Percentiles rank a stretch among this genome's conserved stretches.
Evolutionary conservation across 768 basidiomycete species (phyloP).

Genomic region (Cystobasidiopsis lactophilus): DNA sequence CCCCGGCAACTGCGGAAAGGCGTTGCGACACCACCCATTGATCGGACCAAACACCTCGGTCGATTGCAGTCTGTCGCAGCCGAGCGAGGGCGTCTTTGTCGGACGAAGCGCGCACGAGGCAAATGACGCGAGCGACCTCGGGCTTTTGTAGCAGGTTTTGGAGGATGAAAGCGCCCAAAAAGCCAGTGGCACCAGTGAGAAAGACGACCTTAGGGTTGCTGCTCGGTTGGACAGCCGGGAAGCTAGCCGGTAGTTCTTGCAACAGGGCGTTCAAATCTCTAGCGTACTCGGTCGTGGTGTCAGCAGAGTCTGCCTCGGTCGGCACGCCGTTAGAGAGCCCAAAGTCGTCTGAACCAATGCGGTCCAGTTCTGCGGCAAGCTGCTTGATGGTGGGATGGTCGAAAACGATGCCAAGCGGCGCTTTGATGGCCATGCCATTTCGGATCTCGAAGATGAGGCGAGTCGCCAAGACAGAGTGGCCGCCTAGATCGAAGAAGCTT

Average conservation of each 20-base stretch:
- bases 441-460: constrained; percentile 91
- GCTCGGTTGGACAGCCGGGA: constrained; percentile 40
- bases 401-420: constrained; percentile 77
- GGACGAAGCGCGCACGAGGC: constrained; percentile 59
- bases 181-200: constrained; percentile 91
- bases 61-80: constrained; percentile 45
- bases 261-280: constrained; percentile 50
- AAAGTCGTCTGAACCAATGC: constrained; percentile 53
- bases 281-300: constrained; percentile 37
- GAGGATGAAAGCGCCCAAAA: constrained; percentile 81
- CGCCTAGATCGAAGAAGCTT: constrained; percentile 93
- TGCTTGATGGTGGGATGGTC: constrained; percentile 64
- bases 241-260: constrained; percentile 37
- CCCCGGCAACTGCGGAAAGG: constrained; percentile 62
- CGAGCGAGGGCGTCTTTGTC: constrained; percentile 42
- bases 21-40: constrained; percentile 46
- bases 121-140: constrained; percentile 64
- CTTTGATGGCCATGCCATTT: constrained; percentile 70
- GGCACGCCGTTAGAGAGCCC: constrained; percentile 35
- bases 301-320: constrained; percentile 8
- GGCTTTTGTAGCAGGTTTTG: constrained; percentile 45
- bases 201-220: constrained; percentile 46
- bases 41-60: constrained; percentile 74
- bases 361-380: constrained; percentile 54
- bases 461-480: constrained; percentile 94